These are phyloP conservation scores for Plasmodium inui DNA, from an alignment of 169 alveolate genomes.

Conservation along the genomic window DNA sequence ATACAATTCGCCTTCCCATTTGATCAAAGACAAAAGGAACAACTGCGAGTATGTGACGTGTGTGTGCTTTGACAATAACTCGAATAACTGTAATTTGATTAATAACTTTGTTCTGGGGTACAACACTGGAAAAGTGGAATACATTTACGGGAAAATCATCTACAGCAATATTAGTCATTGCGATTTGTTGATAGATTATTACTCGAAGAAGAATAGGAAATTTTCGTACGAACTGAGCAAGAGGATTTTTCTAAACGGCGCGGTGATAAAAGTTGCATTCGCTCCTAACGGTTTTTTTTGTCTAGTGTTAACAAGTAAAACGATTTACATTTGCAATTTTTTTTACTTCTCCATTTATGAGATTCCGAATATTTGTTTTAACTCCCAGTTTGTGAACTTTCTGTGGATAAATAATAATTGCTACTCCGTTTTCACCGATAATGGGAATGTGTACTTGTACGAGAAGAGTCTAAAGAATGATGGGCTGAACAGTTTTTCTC, in stretches of 20 bases:
- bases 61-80: constrained; percentile 72
- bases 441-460: constrained; percentile 50
- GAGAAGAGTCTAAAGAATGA: constrained; percentile 58
- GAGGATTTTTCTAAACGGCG: constrained; percentile 56
- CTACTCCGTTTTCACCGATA: constrained; percentile 33
- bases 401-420: constrained; percentile 65
- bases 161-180: constrained; percentile 73
- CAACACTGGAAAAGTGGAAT: constrained; percentile 64
- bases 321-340: constrained; percentile 64
- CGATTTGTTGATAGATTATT: constrained; percentile 74
- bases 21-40: constrained; percentile 50
- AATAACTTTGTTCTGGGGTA: constrained; percentile 63
- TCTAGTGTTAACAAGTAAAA: constrained; percentile 63
- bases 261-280: constrained; percentile 48
- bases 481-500: constrained; percentile 34
- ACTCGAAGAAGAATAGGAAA: constrained; percentile 64
- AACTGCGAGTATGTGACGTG: constrained; percentile 72
- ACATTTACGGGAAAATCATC: constrained; percentile 62
- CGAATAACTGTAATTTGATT: constrained; percentile 64
- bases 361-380: constrained; percentile 29
- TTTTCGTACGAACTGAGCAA: constrained; percentile 69
- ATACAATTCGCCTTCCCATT: constrained; percentile 61
- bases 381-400: constrained; percentile 57
- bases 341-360: constrained; percentile 66
- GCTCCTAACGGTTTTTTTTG: constrained; percentile 75